Evolutionary conservation across 768 basidiomycete genomes (phyloP).

Genomic region (Trichaptum fuscoviolaceum): DNA sequence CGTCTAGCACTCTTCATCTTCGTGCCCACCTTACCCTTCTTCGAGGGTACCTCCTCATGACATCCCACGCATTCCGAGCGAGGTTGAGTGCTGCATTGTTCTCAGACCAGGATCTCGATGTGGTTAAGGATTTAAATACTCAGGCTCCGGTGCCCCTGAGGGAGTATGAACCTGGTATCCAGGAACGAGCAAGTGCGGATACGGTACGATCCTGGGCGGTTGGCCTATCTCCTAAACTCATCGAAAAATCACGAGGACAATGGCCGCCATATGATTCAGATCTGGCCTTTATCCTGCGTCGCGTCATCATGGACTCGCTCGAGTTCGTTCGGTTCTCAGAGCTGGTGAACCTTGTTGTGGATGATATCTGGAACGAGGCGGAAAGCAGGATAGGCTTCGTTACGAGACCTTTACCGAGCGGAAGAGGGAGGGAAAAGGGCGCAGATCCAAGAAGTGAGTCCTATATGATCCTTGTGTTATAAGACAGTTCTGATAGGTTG

Average conservation of each 20-base stretch:
- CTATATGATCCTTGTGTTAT: background rate
- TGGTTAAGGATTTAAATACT: background rate
- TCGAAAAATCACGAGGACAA: conserved; percentile 48
- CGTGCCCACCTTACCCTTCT: conserved; percentile 62
- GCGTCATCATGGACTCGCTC: conserved; percentile 80
- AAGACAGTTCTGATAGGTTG: background rate
- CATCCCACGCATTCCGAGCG: conserved; percentile 66
- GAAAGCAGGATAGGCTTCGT: conserved; percentile 65
- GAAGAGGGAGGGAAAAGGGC: conserved; percentile 69
- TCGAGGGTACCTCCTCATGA: conserved; percentile 70
- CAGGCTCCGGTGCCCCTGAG: background rate
- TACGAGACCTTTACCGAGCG: conserved; percentile 64
- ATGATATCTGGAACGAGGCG: conserved; percentile 23
- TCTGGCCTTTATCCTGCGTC: conserved; percentile 74
- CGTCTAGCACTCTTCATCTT: conserved; percentile 60
- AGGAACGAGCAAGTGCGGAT: conserved; percentile 15
- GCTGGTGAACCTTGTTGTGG: conserved; percentile 12
- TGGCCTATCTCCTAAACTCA: conserved; percentile 68
- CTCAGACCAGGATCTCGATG: conserved; percentile 49
- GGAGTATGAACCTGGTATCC: conserved; percentile 13
- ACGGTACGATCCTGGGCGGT: conserved; percentile 45
- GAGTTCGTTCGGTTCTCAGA: conserved; percentile 24
- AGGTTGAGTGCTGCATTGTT: conserved; percentile 71
- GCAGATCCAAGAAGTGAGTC: conserved; percentile 73
- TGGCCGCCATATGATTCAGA: conserved; percentile 91